Evolutionary conservation across 768 basidiomycete species (phyloP).

Genomic region (Hypsizygus marmoreus): DNA sequence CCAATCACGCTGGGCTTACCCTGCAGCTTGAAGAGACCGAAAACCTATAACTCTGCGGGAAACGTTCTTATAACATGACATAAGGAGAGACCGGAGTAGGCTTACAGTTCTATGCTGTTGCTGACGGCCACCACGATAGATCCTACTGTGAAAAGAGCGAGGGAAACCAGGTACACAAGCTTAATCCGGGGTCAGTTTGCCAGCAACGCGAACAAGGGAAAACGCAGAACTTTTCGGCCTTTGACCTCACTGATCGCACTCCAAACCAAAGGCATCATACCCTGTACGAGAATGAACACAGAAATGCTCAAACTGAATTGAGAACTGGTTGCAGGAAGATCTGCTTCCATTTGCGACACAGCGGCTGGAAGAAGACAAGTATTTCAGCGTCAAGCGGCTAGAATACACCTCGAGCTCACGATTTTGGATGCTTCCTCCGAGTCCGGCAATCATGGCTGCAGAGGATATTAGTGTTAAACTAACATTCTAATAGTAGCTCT

Average conservation of each 20-base stretch:
- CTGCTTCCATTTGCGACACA: conserved; percentile 56
- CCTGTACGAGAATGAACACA: conserved; percentile 75
- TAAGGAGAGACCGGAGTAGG: background rate
- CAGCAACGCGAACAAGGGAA: background rate
- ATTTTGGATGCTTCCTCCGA: conserved; percentile 64
- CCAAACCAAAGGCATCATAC: conserved; percentile 68
- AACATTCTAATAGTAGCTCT: conserved; percentile 33
- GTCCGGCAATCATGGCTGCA: conserved; percentile 59
- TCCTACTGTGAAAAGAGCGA: conserved; percentile 54
- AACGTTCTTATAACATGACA: background rate
- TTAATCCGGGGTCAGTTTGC: conserved; percentile 19
- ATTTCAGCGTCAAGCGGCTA: background rate
- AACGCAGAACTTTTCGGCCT: conserved; percentile 61
- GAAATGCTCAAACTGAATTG: conserved; percentile 72
- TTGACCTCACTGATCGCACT: conserved; percentile 71
- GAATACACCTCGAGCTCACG: conserved; percentile 45
- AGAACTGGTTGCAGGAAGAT: conserved; percentile 58
- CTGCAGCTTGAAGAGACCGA: conserved; percentile 67
- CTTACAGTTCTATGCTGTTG: conserved; percentile 50
- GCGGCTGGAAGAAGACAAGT: conserved; percentile 59
- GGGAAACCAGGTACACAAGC: conserved; percentile 57
- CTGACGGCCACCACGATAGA: conserved; percentile 60
- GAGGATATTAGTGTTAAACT: conserved; percentile 49
- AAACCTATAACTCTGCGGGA: conserved; percentile 59
- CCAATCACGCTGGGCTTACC: conserved; percentile 37